phyloP scores from a whole-genome alignment of 108 stramenopile genomes.

The Skeletonema menzelii region DNA sequence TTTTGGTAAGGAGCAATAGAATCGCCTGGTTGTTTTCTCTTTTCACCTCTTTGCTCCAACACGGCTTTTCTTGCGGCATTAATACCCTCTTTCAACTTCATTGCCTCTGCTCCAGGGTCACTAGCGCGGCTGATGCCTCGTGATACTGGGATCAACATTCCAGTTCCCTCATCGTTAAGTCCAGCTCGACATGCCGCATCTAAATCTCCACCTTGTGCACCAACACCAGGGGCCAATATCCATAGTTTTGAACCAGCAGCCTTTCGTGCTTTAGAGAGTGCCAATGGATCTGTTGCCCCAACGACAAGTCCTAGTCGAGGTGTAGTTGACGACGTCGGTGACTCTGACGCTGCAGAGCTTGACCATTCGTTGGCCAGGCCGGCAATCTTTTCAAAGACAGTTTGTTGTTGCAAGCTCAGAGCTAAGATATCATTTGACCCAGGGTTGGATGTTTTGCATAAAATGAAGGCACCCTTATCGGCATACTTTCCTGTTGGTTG shows the following conservation, averaged over 20 bases:
- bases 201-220: conserved; percentile 96
- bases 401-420: conserved; percentile 54
- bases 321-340: conserved; percentile 31
- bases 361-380: conserved; percentile 69
- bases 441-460: conserved; percentile 99
- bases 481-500: conserved; percentile 61
- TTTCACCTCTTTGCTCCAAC: not conserved
- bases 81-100: conserved; percentile 72
- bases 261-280: conserved; percentile 74
- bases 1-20: conserved; percentile 71
- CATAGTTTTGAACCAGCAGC: conserved; percentile 83
- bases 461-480: conserved; percentile 89
- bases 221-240: conserved; percentile 98
- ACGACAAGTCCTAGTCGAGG: conserved; percentile 93
- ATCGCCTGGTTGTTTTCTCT: conserved; percentile 24
- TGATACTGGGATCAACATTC: conserved; percentile 94
- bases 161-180: conserved; percentile 74
- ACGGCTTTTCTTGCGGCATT: conserved; percentile 45
- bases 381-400: conserved; percentile 91
- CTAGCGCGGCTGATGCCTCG: conserved; percentile 85
- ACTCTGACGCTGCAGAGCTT: conserved; percentile 33
- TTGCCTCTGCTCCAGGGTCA: conserved; percentile 86
- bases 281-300: conserved; percentile 93
- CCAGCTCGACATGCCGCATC: conserved; percentile 81
- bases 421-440: conserved; percentile 92